Conservation (phyloP, 2,329 filamentous ascomycete genomes). For the Trichoderma simmonsii region DNA sequence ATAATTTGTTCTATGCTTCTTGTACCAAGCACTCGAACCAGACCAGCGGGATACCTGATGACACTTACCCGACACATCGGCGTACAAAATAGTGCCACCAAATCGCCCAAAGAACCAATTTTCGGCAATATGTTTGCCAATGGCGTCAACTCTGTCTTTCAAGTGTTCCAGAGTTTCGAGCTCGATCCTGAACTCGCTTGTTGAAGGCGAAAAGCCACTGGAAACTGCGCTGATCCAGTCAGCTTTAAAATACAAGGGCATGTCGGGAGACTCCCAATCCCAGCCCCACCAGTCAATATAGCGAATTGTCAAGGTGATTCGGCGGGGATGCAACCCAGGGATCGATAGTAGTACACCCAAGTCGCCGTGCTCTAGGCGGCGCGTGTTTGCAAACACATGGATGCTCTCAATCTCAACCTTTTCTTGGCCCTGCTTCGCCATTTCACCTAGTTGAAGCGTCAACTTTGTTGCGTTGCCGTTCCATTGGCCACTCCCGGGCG, state of each 20-base stretch:
- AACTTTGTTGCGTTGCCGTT: background rate
- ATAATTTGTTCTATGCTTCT: background rate
- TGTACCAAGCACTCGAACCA: conserved; percentile 36
- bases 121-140: conserved; percentile 37
- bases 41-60: conserved; percentile 38
- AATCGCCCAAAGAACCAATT: conserved; percentile 36
- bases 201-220: background rate
- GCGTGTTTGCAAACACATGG: conserved; percentile 44
- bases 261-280: conserved; percentile 24
- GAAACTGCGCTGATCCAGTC: conserved; percentile 34
- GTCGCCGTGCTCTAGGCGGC: conserved; percentile 31
- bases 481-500: background rate
- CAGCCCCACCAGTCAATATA: conserved; percentile 50
- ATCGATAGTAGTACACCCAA: conserved; percentile 29
- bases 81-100: conserved; percentile 33
- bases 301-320: conserved; percentile 44
- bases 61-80: conserved; percentile 25
- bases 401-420: conserved; percentile 31
- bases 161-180: conserved; percentile 48
- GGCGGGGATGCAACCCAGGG: conserved; percentile 32
- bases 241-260: conserved; percentile 34
- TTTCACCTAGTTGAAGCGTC: conserved; percentile 19
- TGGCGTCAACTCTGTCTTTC: conserved; percentile 41
- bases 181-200: conserved; percentile 37
- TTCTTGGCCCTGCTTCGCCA: conserved; percentile 24